Conservation (phyloP, 2,329 filamentous ascomycete genomes). For the Lecanicillium sp. region DNA sequence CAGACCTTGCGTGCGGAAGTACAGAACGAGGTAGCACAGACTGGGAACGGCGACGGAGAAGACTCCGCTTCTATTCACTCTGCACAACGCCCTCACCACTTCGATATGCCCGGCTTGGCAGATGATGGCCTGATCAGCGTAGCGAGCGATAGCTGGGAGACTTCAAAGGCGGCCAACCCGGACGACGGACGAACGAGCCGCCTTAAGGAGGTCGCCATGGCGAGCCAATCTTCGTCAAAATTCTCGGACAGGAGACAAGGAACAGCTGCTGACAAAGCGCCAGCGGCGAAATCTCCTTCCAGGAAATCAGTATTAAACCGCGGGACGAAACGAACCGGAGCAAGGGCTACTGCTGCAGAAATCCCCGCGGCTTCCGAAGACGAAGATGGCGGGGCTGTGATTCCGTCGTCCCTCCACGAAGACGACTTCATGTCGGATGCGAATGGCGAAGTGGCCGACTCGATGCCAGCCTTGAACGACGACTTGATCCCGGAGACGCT, state of each 20-base stretch:
- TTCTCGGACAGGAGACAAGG: neutral
- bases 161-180: conserved; percentile 2
- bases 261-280: conserved; percentile 12
- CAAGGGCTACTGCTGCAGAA: conserved; percentile 15
- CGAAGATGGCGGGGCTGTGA: neutral
- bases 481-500: conserved; percentile 16
- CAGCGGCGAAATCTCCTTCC: conserved; percentile 8
- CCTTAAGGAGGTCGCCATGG: too few relatives aligned
- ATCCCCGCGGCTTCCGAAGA: conserved; percentile 7
- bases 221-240: neutral
- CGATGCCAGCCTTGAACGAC: neutral
- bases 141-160: conserved; percentile 15
- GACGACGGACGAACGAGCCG: too few relatives aligned
- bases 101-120: conserved; percentile 12
- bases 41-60: conserved; percentile 9
- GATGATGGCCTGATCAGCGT: conserved; percentile 16
- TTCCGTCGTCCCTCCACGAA: neutral
- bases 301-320: conserved; percentile 2
- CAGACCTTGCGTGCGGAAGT: conserved; percentile 20
- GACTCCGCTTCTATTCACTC: conserved; percentile 21
- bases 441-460: conserved; percentile 17
- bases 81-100: conserved; percentile 16
- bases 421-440: conserved; percentile 20
- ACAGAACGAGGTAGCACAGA: conserved; percentile 11
- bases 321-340: conserved; percentile 1